A percentile compares a stretch with the other conserved stretches of the same genome.
Evolutionary conservation across 345 rosid genomes (phyloP).

Genomic region (Mallotus nudiflorus): DNA sequence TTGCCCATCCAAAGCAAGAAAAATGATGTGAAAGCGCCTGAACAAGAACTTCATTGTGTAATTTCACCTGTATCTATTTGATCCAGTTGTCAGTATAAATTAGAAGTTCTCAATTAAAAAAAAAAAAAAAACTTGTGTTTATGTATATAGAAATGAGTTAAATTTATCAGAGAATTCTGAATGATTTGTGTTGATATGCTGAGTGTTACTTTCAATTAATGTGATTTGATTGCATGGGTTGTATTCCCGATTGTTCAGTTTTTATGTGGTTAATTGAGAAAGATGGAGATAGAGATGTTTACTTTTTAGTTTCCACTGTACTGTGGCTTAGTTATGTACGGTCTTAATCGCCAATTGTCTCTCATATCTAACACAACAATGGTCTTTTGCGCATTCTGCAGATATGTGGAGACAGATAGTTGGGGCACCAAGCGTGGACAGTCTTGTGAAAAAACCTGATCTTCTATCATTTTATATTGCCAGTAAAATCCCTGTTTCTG

Average conservation of each 20-base stretch:
- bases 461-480: conserved; percentile 81
- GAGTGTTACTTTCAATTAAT: background rate
- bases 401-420: conserved; percentile 93
- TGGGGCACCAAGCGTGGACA: conserved; percentile 74
- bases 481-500: conserved; percentile 92
- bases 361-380: background rate
- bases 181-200: background rate
- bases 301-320: background rate
- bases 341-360: background rate
- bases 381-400: conserved; percentile 33
- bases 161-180: background rate
- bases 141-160: background rate
- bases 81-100: background rate
- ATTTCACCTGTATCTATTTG: background rate
- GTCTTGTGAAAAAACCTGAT: conserved; percentile 72
- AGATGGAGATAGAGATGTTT: background rate
- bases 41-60: background rate
- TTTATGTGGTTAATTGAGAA: background rate
- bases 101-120: background rate
- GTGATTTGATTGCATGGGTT: background rate
- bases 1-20: background rate
- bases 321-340: background rate
- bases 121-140: too few relatives aligned
- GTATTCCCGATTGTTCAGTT: background rate
- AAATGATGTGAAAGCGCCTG: conserved; percentile 1